phyloP scores from a whole-genome alignment of 495 filamentous ascomycete genomes.

The Bombardia bombarda region DNA sequence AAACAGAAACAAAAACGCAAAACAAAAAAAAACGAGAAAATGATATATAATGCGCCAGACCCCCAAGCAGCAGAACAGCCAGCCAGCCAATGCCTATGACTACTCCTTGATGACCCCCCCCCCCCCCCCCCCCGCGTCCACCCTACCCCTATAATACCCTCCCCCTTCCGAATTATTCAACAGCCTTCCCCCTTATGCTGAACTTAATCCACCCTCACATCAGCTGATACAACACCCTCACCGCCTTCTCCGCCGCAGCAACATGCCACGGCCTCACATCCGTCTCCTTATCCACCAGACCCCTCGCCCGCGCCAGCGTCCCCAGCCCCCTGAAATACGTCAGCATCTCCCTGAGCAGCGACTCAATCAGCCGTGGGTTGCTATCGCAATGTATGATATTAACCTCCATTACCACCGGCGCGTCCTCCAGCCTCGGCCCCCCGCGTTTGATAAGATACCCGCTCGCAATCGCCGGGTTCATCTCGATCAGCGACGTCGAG shows the following conservation, averaged over 20 bases:
- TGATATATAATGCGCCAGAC: neutral
- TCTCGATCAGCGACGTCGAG: constrained; percentile 53
- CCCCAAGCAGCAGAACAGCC: too few species aligned
- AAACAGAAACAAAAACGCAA: neutral
- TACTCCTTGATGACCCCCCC: too few species aligned
- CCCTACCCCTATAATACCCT: too few species aligned
- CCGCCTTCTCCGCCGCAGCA: constrained; percentile 64
- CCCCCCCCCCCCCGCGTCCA: too few species aligned
- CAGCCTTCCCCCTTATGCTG: too few species aligned
- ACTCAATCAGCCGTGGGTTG: constrained; percentile 46
- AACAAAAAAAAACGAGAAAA: neutral
- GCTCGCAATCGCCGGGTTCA: constrained; percentile 56
- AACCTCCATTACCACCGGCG: constrained; percentile 55
- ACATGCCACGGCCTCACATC: constrained; percentile 81
- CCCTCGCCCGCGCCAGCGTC: constrained; percentile 61
- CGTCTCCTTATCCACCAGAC: constrained; percentile 51
- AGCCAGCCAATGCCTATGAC: too few species aligned
- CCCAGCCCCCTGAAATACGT: constrained; percentile 69
- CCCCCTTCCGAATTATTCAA: too few species aligned
- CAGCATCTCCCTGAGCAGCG: constrained; percentile 61
- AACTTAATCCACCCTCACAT: neutral
- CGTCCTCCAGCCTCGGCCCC: constrained; percentile 51
- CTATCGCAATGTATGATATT: constrained; percentile 55
- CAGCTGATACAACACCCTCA: constrained; percentile 40
- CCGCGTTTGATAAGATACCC: constrained; percentile 74